Conservation (phyloP, 345 rosid species). For the Pistacia vera region DNA sequence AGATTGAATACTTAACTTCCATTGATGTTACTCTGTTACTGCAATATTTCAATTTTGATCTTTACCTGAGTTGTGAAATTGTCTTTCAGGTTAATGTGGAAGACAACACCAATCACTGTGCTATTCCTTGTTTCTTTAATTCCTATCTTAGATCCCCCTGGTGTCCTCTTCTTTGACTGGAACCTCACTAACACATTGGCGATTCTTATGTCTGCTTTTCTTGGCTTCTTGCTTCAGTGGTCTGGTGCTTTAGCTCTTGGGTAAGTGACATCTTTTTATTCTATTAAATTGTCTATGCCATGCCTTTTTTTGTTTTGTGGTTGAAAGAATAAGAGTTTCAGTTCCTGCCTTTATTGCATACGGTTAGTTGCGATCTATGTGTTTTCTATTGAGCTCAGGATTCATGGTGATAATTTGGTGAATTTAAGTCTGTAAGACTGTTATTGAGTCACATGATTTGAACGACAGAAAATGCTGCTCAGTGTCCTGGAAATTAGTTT, state of each 20-base stretch:
- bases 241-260: constrained; percentile 97
- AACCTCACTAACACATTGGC: constrained; percentile 54
- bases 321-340: neutral
- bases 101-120: constrained; percentile 90
- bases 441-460: neutral
- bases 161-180: constrained; percentile 78
- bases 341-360: neutral
- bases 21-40: neutral
- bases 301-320: neutral
- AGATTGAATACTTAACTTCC: neutral
- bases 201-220: constrained; percentile 74
- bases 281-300: neutral
- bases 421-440: neutral
- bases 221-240: constrained; percentile 98
- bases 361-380: neutral
- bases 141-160: constrained; percentile 93
- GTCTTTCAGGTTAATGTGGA: constrained; percentile 90
- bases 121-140: constrained; percentile 77
- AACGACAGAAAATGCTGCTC: neutral
- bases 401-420: neutral
- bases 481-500: neutral
- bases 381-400: neutral
- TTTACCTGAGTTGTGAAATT: constrained; percentile 14
- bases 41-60: neutral
- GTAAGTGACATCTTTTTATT: constrained; percentile 43